Percentiles rank a stretch among this genome's conserved stretches.
These are phyloP conservation scores for Knufia petricola DNA, from an alignment of 2,329 filamentous ascomycete species.

Conservation along the genomic window DNA sequence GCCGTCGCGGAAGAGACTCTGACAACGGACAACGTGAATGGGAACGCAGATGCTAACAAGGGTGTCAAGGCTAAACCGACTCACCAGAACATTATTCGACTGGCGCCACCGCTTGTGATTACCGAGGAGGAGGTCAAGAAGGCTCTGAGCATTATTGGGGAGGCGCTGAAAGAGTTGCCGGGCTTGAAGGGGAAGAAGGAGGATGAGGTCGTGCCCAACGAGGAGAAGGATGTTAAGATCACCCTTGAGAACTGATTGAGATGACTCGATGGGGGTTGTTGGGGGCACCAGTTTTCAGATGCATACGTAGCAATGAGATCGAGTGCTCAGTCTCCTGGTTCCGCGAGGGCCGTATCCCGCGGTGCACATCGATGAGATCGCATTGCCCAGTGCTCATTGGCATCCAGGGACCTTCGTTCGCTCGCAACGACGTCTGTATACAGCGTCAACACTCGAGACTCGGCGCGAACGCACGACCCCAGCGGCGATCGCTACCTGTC, in stretches of 20 bases:
- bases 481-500: no score
- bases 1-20: neutral
- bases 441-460: no score
- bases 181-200: constrained; percentile 49
- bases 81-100: constrained; percentile 94
- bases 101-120: constrained; percentile 94
- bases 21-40: constrained; percentile 4
- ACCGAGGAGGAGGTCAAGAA: constrained; percentile 74
- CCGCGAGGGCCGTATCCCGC: no score
- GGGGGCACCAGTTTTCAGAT: no score
- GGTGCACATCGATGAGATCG: no score
- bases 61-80: constrained; percentile 79
- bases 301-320: no score
- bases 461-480: no score
- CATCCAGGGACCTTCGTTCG: no score
- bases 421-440: no score
- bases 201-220: constrained; percentile 46
- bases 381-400: no score
- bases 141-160: constrained; percentile 68
- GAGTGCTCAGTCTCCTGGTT: no score
- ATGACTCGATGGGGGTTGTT: no score
- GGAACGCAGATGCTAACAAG: constrained; percentile 13
- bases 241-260: constrained; percentile 45
- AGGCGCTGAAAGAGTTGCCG: constrained; percentile 74
- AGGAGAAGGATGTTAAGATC: constrained; percentile 55